These are phyloP conservation scores for Hyphopichia pseudoburtonii DNA, from an alignment of 1,139 yeast species.

Conservation along the genomic window DNA sequence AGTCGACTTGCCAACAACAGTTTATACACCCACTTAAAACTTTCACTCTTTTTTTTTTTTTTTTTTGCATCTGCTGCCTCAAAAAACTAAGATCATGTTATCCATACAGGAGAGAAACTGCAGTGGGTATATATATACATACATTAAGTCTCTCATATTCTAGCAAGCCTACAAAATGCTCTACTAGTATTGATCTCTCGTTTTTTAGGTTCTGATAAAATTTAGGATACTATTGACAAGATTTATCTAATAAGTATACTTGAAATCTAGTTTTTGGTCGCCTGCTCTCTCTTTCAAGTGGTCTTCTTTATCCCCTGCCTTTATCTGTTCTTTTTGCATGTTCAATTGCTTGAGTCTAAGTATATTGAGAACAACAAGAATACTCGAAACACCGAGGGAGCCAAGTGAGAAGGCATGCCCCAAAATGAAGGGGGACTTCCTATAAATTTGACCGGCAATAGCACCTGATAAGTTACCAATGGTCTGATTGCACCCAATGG, in stretches of 20 bases:
- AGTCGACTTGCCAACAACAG: too few species aligned
- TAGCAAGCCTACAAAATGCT: too few species aligned
- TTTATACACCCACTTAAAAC: too few species aligned
- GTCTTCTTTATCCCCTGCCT: slow-evolving; percentile 16
- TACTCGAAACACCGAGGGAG: slow-evolving; percentile 20
- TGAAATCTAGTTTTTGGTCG: slow-evolving; percentile 19
- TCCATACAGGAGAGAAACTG: too few species aligned
- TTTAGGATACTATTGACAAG: background rate
- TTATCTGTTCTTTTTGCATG: slow-evolving; percentile 9
- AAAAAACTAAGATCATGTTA: too few species aligned
- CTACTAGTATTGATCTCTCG: too few species aligned
- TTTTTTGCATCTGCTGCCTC: too few species aligned
- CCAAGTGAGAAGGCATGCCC: slow-evolving; percentile 41
- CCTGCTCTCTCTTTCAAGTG: slow-evolving; percentile 17
- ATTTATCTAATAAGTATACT: slow-evolving; percentile 11
- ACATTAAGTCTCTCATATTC: too few species aligned
- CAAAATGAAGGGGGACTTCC: slow-evolving; percentile 32
- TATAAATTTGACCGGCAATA: slow-evolving; percentile 45
- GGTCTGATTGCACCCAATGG: slow-evolving; percentile 43
- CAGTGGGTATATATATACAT: too few species aligned
- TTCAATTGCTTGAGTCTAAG: slow-evolving; percentile 5
- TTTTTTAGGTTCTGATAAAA: background rate
- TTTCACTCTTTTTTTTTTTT: too few species aligned
- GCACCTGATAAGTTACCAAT: slow-evolving; percentile 48
- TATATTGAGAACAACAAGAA: slow-evolving; percentile 13